A percentile compares a stretch with the other conserved stretches of the same genome.
These are phyloP conservation scores for Hypoxylon subgilvum DNA, from an alignment of 495 filamentous ascomycete species.

Conservation along the genomic window DNA sequence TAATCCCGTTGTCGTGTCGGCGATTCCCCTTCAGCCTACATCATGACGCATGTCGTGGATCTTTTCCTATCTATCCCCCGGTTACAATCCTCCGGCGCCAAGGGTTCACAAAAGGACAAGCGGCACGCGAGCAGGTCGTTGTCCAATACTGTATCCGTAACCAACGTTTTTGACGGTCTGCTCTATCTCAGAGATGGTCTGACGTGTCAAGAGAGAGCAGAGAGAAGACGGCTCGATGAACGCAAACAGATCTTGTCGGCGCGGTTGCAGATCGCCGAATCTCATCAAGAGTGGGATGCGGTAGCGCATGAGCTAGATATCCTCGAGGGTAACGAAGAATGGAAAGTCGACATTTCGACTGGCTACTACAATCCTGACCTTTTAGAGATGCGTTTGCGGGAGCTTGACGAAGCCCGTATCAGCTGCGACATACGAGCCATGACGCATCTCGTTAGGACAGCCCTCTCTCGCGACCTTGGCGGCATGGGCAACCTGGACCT, in stretches of 20 bases:
- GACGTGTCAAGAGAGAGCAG: conserved; percentile 59
- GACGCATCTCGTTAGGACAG: conserved; percentile 81
- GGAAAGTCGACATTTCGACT: conserved; percentile 66
- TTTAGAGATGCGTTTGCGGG: conserved; percentile 69
- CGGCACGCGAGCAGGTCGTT: background rate
- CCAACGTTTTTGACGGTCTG: conserved; percentile 30
- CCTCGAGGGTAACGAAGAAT: conserved; percentile 79
- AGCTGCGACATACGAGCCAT: conserved; percentile 73
- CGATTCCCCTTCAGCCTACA: conserved; percentile 14
- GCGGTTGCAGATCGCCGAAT: conserved; percentile 67
- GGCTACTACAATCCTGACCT: conserved; percentile 73
- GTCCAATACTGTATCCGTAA: conserved; percentile 7
- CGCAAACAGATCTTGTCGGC: conserved; percentile 67
- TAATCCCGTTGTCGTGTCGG: conserved; percentile 7
- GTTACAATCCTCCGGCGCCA: conserved; percentile 8
- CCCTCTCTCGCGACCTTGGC: conserved; percentile 79
- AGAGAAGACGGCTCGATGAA: conserved; percentile 59
- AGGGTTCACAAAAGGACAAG: conserved; percentile 5
- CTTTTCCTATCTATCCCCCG: conserved; percentile 24
- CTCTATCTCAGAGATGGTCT: conserved; percentile 57
- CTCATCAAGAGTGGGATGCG: conserved; percentile 67
- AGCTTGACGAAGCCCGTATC: conserved; percentile 76
- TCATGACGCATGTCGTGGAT: conserved; percentile 34
- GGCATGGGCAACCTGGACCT: conserved; percentile 83
- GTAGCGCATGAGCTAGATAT: conserved; percentile 79